Base-by-base conservation (phyloP, 305 asterid genomes). In the Solanum chacoense region DNA sequence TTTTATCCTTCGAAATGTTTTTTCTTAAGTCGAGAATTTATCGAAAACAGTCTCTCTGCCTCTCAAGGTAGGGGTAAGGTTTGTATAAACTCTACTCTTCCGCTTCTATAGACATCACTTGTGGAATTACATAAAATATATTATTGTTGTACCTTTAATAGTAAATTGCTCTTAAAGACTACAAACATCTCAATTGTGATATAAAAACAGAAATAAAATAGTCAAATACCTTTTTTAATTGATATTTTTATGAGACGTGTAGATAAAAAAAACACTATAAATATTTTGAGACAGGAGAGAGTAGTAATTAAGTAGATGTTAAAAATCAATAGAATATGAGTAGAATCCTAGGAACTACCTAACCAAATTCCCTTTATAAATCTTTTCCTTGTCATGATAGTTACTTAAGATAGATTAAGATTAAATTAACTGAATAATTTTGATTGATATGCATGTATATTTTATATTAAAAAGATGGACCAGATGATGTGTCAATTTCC, bases 321-420 rank as follows among this genome's bases (percentile, higher is more conserved):
- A 81, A 81, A 42, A 80, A 63, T 42, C 37, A 80, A 80, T 42
- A 80, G 10, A 42, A 80, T 40, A 80, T 28, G 37, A 42, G 86
- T 42, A 81, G 86, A 81, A 81, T 42, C 71, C 71, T 81, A 81
- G 86, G 71, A 81, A 59, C 71, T 42, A 81, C 69, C 86, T 16
- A 42, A 81, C 38, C 37, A 81, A 42, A 81, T 81, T 42, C 86
- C 71, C 37, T 42, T 81, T 81, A 16, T 8, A 81, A 79, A 81
- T 42, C 28, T 28, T 42, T 42, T 81, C 69, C 16, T 5, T 81
- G 38, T 40, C 86, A 81, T 81, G 86, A 81, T 28, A 28, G 86
- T 81, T 28, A 42, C 86, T 28, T 81, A 42, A 81, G 38, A 8
- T 28, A 26, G 69, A 81, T 28, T 81, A 42, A 22, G 86, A 42